Evolutionary conservation across 2,329 filamentous ascomycete species (phyloP), one percentile per base, ranked within the genome.

Genomic region (Rutstroemia sydowiana): DNA sequence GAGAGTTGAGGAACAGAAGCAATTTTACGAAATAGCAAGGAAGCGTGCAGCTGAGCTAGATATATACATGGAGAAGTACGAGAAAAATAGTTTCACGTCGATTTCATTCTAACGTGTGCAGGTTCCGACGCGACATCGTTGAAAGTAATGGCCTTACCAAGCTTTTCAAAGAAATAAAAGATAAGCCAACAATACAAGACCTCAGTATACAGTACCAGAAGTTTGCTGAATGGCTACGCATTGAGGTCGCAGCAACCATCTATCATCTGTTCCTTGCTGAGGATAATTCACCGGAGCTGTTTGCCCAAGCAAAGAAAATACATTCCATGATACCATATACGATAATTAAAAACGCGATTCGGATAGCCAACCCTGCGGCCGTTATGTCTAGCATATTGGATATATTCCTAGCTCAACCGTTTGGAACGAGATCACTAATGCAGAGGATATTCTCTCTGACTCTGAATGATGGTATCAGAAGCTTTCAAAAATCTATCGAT

Each of bases 231-330:
- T 98, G 93, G 93, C 74, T 97, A 46, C 85, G 93, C 36, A 98
- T 98, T 64, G 93, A 98, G 71, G 85, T 98, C 45, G 93, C 93
- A 21, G 93, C 93, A 37, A 96, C 93, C 20, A 82, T 97, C 54
- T 98, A 98, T 66, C 93, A 98, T 68, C 75, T 98, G 31, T 98
- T 98, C 75, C 77, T 98, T 41, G 93, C 93, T 5, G 93, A 98
- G 68, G 93, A 98, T 71, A 98, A 98, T 69, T 96, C 92, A 0
- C 91, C 93, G 1, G 93, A 98, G 65, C 71, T 98, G 28, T 97
- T 97, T 68, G 89, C 90, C 0, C 93, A 98, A 69, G 84, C 87
- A 4, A 95, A 92, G 71, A 82, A 88, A 55, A 96, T 97, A 48
- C 93, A 98, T 67, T 95, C 91, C 0, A 78, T 97, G 51, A 86